A percentile compares a stretch with the other conserved stretches of the same genome.
phyloP scores from a whole-genome alignment of 2,329 filamentous ascomycete species.

The Tolypocladium sp. region DNA sequence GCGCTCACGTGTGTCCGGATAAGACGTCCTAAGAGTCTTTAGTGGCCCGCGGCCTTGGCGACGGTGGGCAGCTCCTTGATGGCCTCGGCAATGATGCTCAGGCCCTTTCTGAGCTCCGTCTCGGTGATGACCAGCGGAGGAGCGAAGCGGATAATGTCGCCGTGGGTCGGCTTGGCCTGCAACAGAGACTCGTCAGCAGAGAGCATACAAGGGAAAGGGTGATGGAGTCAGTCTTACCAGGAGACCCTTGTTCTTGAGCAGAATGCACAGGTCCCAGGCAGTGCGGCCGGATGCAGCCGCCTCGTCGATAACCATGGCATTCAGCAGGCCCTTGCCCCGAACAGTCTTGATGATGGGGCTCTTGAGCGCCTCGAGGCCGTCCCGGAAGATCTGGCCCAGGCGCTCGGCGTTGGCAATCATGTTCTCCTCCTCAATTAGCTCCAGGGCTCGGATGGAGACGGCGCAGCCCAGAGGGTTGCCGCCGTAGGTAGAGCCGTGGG shows the following conservation, averaged over 20 bases:
- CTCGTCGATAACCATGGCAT: constrained; percentile 95
- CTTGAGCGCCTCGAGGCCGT: constrained; percentile 65
- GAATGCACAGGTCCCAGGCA: constrained; percentile 92
- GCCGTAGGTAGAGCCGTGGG: constrained; percentile 96
- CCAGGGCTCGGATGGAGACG: constrained; percentile 87
- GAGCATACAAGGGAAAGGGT: background rate
- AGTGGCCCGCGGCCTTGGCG: constrained; percentile 28
- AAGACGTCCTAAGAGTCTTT: constrained; percentile 3
- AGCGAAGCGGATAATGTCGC: constrained; percentile 97
- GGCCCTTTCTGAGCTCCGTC: constrained; percentile 67
- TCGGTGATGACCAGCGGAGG: constrained; percentile 92
- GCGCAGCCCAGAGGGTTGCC: constrained; percentile 94
- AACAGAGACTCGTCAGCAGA: background rate
- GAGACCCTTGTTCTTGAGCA: constrained; percentile 91
- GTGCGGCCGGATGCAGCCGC: constrained; percentile 72
- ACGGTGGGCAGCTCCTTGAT: constrained; percentile 67
- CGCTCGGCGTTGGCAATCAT: constrained; percentile 75
- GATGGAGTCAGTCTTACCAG: constrained; percentile 50
- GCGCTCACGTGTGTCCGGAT: constrained; percentile 2
- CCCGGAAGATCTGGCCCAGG: constrained; percentile 75
- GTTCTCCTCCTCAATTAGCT: constrained; percentile 86
- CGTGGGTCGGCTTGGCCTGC: constrained; percentile 94
- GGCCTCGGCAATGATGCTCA: constrained; percentile 73
- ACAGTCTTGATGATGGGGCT: constrained; percentile 74
- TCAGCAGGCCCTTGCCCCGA: constrained; percentile 87